Evolutionary conservation across 768 basidiomycete genomes (phyloP), one percentile per base, ranked within the genome.

Genomic region (Mrakia gelida): DNA sequence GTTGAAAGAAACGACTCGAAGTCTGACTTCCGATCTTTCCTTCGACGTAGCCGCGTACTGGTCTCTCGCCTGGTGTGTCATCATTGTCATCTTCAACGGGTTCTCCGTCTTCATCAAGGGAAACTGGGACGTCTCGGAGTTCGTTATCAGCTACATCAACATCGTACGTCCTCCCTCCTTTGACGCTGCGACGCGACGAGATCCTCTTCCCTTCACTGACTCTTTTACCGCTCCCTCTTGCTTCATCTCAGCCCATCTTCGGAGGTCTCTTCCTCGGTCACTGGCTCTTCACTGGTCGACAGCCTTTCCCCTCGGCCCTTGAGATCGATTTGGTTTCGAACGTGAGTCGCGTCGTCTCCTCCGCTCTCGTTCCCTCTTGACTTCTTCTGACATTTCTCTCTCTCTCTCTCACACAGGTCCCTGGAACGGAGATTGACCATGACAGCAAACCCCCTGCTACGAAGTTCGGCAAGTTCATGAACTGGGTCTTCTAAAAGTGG

Each of bases 61-160:
- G 54, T 56, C 26, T 56, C 26, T 56, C 15, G 54, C 10, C 2
- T 81, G 80, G 80, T 81, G 72, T 28, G 54, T 61, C 56, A 73
- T 82, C 62, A 74, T 81, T 52, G 76, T 81, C 61, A 63, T 82
- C 67, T 80, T 81, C 79, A 82, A 82, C 32, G 65, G 82, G 10
- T 82, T 79, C 80, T 75, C 78, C 70, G 80, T 81, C 71, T 82
- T 82, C 80, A 81, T 81, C 38, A 75, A 71, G 23, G 81, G 81
- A 9, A 21, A 65, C 28, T 82, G 80, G 80, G 59, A 75, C 72
- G 34, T 75, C 23, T 75, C 79, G 30, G 73, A 79, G 10, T 81
- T 82, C 71, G 79, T 82, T 62, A 77, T 80, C n/a, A 79, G 80
- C 15, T 82, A 81, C 68, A 80, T 82, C 80, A 80, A 63, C 63